Evolutionary conservation across 2,329 filamentous ascomycete species (phyloP).

Genomic region (Rosellinia necatrix): DNA sequence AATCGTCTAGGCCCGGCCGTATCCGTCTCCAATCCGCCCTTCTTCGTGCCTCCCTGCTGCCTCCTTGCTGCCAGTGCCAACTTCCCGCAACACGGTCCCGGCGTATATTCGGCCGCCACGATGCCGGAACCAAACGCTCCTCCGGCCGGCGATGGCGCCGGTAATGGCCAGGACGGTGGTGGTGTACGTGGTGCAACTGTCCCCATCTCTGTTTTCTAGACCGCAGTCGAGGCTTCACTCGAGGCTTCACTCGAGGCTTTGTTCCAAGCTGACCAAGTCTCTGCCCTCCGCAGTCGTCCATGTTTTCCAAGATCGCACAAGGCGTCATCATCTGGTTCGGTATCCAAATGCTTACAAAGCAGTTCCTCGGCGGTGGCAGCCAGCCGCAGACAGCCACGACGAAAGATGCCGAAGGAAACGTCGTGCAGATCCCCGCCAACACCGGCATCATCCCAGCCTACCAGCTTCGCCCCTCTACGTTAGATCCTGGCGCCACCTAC

Average conservation of each 20-base stretch:
- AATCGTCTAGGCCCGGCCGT: neutral
- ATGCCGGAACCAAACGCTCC: slow-evolving; percentile 44
- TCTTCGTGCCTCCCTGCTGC: neutral
- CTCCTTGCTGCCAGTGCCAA: neutral
- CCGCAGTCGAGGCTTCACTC: neutral
- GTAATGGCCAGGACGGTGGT: slow-evolving; percentile 41
- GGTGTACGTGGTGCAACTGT: slow-evolving; percentile 38
- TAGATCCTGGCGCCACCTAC: slow-evolving; percentile 66
- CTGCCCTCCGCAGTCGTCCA: slow-evolving; percentile 35
- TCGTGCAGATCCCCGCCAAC: slow-evolving; percentile 58
- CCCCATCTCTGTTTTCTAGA: neutral
- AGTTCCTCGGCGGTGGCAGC: slow-evolving; percentile 55
- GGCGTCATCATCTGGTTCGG: slow-evolving; percentile 62
- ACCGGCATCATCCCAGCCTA: slow-evolving; percentile 66
- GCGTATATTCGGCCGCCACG: slow-evolving; percentile 13
- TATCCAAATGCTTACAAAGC: slow-evolving; percentile 62
- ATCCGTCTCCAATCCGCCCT: neutral
- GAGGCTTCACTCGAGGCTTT: too few relatives aligned
- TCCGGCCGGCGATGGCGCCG: slow-evolving; percentile 37
- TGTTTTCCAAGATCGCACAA: slow-evolving; percentile 55
- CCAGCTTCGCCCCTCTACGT: slow-evolving; percentile 62
- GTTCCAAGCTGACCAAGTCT: slow-evolving; percentile 23
- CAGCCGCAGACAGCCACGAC: slow-evolving; percentile 53
- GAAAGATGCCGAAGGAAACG: slow-evolving; percentile 56
- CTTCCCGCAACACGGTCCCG: slow-evolving; percentile 9